Evolutionary conservation across 2,329 filamentous ascomycete genomes (phyloP).

Genomic region (Monosporascus sp.): DNA sequence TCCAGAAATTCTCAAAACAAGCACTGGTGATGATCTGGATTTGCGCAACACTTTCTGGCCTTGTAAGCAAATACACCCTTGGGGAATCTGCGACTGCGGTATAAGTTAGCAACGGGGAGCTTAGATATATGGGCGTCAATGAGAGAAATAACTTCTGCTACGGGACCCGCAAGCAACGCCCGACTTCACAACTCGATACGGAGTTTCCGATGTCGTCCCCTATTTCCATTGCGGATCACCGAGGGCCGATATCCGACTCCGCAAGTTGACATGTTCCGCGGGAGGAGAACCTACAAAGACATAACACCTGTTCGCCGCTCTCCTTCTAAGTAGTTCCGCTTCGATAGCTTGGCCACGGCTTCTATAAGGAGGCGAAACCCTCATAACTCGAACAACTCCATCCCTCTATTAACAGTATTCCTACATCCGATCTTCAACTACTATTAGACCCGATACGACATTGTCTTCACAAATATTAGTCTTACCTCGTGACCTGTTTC

Average conservation of each 20-base stretch:
- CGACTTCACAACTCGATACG: conserved; percentile 1
- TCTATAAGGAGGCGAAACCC: not conserved
- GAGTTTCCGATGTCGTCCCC: not conserved
- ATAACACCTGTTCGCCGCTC: not conserved
- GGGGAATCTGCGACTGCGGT: no score
- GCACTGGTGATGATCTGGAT: conserved; percentile 23
- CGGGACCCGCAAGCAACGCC: conserved; percentile 11
- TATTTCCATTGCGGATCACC: not conserved
- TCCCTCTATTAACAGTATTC: no score
- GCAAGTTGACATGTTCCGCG: not conserved
- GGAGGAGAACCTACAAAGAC: not conserved
- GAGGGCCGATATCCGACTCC: not conserved
- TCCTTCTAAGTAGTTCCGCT: no score
- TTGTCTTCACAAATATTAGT: not conserved
- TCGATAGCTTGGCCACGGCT: no score
- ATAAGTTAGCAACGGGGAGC: not conserved
- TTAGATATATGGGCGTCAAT: conserved; percentile 18
- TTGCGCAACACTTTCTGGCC: conserved; percentile 13
- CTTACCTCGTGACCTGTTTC: not conserved
- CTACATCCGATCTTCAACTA: no score
- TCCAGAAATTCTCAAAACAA: conserved; percentile 16
- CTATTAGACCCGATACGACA: no score
- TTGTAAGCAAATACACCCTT: conserved; percentile 8
- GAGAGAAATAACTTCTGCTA: conserved; percentile 20
- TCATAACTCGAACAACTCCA: not conserved